Evolutionary conservation across 306 rosid species (phyloP).

Genomic region (Lotus japonicus): DNA sequence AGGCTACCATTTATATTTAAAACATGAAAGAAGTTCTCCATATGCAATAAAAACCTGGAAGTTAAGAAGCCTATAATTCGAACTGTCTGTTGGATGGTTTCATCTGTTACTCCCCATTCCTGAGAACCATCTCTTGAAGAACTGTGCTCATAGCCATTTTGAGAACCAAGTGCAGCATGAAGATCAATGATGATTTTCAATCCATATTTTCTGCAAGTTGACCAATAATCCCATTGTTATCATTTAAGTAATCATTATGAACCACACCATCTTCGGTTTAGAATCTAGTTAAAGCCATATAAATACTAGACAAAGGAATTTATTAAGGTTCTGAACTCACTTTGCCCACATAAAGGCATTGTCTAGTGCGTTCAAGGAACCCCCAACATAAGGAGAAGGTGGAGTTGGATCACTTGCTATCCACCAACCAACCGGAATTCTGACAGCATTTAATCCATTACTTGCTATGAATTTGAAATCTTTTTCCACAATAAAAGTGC

Average conservation of each 20-base stretch:
- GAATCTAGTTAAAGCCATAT: too few species aligned
- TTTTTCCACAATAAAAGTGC: slow-evolving; percentile 51
- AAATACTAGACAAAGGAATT: too few species aligned
- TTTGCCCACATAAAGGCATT: slow-evolving; percentile 69
- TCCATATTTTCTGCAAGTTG: slow-evolving; percentile 43
- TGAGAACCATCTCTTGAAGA: slow-evolving; percentile 58
- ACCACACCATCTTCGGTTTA: too few species aligned
- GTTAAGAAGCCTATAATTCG: slow-evolving; percentile 54
- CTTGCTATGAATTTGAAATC: slow-evolving; percentile 57
- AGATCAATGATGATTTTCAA: slow-evolving; percentile 65
- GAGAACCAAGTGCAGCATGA: slow-evolving; percentile 75
- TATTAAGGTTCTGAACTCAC: slow-evolving; percentile 27
- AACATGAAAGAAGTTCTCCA: too few species aligned
- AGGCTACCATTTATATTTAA: too few species aligned
- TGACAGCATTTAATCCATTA: slow-evolving; percentile 55
- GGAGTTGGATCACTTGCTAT: slow-evolving; percentile 72
- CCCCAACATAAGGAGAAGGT: slow-evolving; percentile 63
- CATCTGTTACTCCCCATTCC: slow-evolving; percentile 60
- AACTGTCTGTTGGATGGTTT: slow-evolving; percentile 49
- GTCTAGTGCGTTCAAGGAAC: slow-evolving; percentile 61
- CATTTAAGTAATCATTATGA: background rate
- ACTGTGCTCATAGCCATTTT: slow-evolving; percentile 56
- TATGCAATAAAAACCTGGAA: slow-evolving; percentile 50
- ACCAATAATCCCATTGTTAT: background rate
- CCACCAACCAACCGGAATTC: slow-evolving; percentile 96